phyloP scores from a whole-genome alignment of 805 yeast genomes.

The Candida easanensis region DNA sequence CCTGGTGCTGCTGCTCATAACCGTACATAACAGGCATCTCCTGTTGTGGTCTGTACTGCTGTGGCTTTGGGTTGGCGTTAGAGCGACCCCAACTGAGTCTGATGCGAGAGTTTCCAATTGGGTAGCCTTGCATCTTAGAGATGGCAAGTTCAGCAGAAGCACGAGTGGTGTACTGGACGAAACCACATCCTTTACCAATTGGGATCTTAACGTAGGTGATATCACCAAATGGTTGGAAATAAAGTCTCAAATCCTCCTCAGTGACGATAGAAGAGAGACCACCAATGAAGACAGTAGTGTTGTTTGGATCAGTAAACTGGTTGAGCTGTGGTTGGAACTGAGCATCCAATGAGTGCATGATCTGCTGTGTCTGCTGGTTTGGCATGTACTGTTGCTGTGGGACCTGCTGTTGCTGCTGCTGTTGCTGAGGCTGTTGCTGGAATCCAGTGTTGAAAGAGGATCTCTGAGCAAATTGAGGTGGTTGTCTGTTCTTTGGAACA shows the following conservation, averaged over 20 bases:
- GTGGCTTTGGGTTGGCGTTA: conserved; percentile 21
- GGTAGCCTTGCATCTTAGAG: conserved; percentile 84
- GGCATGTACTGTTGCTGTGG: conserved; percentile 10
- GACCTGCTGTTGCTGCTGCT: conserved; percentile 11
- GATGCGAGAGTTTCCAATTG: conserved; percentile 79
- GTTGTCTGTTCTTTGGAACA: conserved; percentile 43
- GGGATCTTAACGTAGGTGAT: conserved; percentile 80
- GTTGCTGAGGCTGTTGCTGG: conserved; percentile 22
- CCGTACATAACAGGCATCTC: conserved; percentile 27
- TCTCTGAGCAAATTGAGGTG: conserved; percentile 18
- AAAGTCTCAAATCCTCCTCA: conserved; percentile 56
- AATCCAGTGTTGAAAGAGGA: conserved; percentile 15
- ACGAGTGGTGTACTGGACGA: conserved; percentile 76
- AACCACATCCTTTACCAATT: conserved; percentile 74
- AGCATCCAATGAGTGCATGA: conserved; percentile 23
- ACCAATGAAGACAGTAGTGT: conserved; percentile 71
- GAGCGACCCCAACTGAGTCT: conserved; percentile 89
- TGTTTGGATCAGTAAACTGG: conserved; percentile 75
- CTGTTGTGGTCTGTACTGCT: conserved; percentile 24
- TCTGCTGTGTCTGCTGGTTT: conserved; percentile 25
- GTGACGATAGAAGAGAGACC: conserved; percentile 60
- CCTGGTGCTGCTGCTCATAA: conserved; percentile 11
- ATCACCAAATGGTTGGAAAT: conserved; percentile 67
- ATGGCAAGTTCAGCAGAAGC: conserved; percentile 85
- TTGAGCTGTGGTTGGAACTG: conserved; percentile 54